phyloP scores from a whole-genome alignment of 208 protist species.

The Trypanosoma brucei region DNA sequence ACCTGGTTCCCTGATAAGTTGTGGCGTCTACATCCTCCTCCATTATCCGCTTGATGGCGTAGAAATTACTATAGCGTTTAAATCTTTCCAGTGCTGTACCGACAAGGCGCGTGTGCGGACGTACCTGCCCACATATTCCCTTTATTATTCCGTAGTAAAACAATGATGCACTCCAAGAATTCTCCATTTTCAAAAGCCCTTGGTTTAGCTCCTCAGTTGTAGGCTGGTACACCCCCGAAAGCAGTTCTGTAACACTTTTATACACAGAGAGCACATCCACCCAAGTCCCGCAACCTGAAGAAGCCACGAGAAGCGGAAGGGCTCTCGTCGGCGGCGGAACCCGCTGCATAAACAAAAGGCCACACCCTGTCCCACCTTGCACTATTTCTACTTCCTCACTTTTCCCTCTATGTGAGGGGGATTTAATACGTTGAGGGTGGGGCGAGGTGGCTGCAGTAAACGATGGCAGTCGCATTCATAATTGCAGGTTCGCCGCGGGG shows the following conservation, averaged over 20 bases:
- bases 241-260: constrained; percentile 27
- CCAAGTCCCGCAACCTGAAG: constrained; percentile 52
- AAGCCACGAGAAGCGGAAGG: constrained; percentile 62
- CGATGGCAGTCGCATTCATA: too few species aligned
- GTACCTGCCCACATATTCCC: constrained; percentile 21
- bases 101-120: constrained; percentile 37
- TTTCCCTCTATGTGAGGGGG: neutral
- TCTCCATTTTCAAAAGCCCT: constrained; percentile 64
- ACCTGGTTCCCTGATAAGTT: constrained; percentile 40
- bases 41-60: constrained; percentile 53
- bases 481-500: too few species aligned
- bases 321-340: neutral
- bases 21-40: constrained; percentile 71
- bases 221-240: constrained; percentile 58
- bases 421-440: too few species aligned
- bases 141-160: constrained; percentile 85
- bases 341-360: constrained; percentile 3
- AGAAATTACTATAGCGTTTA: constrained; percentile 37
- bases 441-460: too few species aligned
- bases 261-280: constrained; percentile 60
- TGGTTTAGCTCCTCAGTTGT: constrained; percentile 50
- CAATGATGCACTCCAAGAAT: constrained; percentile 47
- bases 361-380: neutral
- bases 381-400: neutral
- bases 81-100: constrained; percentile 42